phyloP scores from a whole-genome alignment of 75 land plant genomes.

The Picea sitchensis region DNA sequence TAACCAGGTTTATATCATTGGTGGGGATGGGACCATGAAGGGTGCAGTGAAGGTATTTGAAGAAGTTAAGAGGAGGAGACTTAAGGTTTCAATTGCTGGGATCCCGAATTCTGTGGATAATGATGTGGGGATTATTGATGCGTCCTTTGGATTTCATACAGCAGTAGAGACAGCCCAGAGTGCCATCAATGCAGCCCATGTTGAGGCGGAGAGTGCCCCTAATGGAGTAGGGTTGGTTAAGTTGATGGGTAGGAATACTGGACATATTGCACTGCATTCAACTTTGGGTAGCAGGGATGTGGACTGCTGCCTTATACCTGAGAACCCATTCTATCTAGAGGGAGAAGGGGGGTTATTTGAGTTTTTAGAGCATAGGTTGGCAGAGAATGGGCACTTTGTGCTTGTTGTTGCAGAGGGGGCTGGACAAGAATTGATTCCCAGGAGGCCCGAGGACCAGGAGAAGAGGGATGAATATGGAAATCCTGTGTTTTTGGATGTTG shows the following conservation, averaged over 20 bases:
- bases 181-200: slow-evolving; percentile 68
- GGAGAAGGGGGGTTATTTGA: slow-evolving; percentile 69
- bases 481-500: slow-evolving; percentile 58
- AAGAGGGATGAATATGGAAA: slow-evolving; percentile 75
- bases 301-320: slow-evolving; percentile 76
- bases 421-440: slow-evolving; percentile 67
- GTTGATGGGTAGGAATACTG: slow-evolving; percentile 84
- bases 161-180: slow-evolving; percentile 76
- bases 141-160: slow-evolving; percentile 81
- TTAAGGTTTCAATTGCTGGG: slow-evolving; percentile 48
- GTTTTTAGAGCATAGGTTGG: slow-evolving; percentile 56
- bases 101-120: slow-evolving; percentile 88
- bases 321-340: slow-evolving; percentile 52
- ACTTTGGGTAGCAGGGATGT: slow-evolving; percentile 80
- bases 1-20: slow-evolving; percentile 76
- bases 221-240: slow-evolving; percentile 83
- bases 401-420: slow-evolving; percentile 83
- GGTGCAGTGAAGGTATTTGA: slow-evolving; percentile 70
- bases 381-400: slow-evolving; percentile 70
- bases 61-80: slow-evolving; percentile 40
- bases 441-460: slow-evolving; percentile 25
- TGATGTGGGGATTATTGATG: slow-evolving; percentile 78
- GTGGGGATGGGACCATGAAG: slow-evolving; percentile 85
- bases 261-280: slow-evolving; percentile 75
- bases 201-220: slow-evolving; percentile 74